These are phyloP conservation scores for Solanum pimpinellifolium DNA, from an alignment of 257 asterid genomes.

Conservation along the genomic window DNA sequence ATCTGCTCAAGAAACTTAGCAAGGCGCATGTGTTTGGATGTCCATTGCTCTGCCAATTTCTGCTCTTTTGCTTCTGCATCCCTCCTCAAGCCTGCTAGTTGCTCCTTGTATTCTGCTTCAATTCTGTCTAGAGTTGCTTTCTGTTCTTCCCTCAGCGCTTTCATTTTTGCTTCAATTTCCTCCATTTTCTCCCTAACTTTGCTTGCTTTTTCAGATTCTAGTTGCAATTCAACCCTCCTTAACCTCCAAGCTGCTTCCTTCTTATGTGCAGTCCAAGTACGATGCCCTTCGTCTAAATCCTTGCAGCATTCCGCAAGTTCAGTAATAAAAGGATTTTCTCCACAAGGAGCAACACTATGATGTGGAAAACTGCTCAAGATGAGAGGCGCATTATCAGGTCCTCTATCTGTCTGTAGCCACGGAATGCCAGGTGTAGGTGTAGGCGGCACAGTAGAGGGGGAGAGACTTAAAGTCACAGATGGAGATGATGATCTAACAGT, in stretches of 20 bases:
- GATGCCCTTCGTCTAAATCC: slow-evolving; percentile 72
- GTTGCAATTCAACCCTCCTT: slow-evolving; percentile 66
- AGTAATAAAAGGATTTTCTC: slow-evolving; percentile 25
- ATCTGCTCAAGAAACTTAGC: slow-evolving; percentile 62
- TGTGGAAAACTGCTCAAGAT: slow-evolving; percentile 14
- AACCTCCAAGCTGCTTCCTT: slow-evolving; percentile 85
- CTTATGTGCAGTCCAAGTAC: slow-evolving; percentile 62
- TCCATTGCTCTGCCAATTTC: slow-evolving; percentile 89
- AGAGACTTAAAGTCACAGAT: slow-evolving; percentile 37
- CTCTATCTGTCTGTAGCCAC: slow-evolving; percentile 40
- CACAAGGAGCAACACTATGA: slow-evolving; percentile 12
- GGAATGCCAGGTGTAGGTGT: slow-evolving; percentile 19
- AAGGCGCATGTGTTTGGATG: slow-evolving; percentile 56
- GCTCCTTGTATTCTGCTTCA: slow-evolving; percentile 71
- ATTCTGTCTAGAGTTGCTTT: slow-evolving; percentile 50
- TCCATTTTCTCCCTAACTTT: slow-evolving; percentile 69
- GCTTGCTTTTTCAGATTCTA: slow-evolving; percentile 78
- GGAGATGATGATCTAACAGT: slow-evolving; percentile 37
- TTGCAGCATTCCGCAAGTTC: slow-evolving; percentile 72
- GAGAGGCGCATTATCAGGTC: neutral
- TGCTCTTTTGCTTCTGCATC: slow-evolving; percentile 90
- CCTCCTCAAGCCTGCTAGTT: slow-evolving; percentile 62
- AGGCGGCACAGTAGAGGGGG: slow-evolving; percentile 37
- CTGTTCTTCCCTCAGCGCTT: slow-evolving; percentile 68
- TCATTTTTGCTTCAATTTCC: slow-evolving; percentile 69